Evolutionary conservation across 148 eudicot species (phyloP), one percentile per base, ranked within the genome.

Genomic region (Limonium bicolor): DNA sequence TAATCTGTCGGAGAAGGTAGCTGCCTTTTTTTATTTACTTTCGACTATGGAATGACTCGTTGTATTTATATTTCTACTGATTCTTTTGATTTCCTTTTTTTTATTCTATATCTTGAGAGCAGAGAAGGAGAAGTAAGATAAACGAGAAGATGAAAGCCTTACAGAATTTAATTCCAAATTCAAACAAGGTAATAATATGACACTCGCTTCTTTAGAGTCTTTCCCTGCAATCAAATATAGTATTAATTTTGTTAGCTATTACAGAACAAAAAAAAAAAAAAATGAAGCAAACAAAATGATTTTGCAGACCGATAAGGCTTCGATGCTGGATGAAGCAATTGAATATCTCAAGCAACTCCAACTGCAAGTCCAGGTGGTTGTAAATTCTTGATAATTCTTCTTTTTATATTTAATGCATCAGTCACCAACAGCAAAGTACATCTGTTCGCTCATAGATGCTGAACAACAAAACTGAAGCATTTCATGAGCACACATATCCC

Each of bases 81-180:
- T 49, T 23, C 56, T 36, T 42, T 7, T 12, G 11, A 31, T 11
- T 7, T n/a, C 20, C 38, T 22, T 9, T 26, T 30, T 23, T n/a
- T 28, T 6, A 15, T 7, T 9, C 16, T 16, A 22, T 8, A 37
- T 35, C 11, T 52, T n/a, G n/a, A n/a, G n/a, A 6, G 48, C 77
- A 87, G 96, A 79, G 94, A 69, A 73, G 96, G 58, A 82, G 90
- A 52, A 82, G 94, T 44, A 62, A 86, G 53, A 87, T 87, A 10
- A 87, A 87, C 57, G 96, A 87, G 77, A 87, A 87, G 54, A 76
- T 87, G 88, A 87, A 79, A 58, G 94, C 96, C 46, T 71, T 87
- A 59, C 96, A 87, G 58, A 87, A 74, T 53, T 67, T 87, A 12
- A 82, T 87, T 42, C 96, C 94, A 13, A 82, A 87, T 50, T 87